Conservation (phyloP, 2,329 filamentous ascomycete species). For the Paraconiothyrium brasiliense region DNA sequence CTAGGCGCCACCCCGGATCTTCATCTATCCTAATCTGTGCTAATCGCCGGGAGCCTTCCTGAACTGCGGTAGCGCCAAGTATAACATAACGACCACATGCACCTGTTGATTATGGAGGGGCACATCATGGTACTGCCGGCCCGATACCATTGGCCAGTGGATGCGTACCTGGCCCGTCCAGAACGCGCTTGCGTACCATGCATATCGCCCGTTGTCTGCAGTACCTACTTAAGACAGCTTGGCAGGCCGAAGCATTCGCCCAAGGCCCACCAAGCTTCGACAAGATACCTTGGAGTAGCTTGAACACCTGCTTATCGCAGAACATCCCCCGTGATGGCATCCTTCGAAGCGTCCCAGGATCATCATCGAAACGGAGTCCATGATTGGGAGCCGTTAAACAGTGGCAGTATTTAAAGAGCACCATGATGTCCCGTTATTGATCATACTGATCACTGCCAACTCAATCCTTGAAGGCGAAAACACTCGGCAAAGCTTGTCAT, state of each 20-base stretch:
- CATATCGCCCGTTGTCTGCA: constrained; percentile 6
- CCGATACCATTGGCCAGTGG: constrained; percentile 2
- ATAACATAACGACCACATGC: constrained; percentile 1
- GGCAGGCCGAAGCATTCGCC: constrained; percentile 22
- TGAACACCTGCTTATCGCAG: constrained; percentile 23
- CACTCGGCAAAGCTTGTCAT: constrained; percentile 8
- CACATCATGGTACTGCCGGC: not conserved
- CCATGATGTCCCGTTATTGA: not conserved
- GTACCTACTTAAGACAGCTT: constrained; percentile 21
- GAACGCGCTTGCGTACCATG: not conserved
- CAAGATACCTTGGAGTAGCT: constrained; percentile 17
- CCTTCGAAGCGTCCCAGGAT: not conserved
- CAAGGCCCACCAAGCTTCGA: constrained; percentile 20
- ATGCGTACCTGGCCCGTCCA: constrained; percentile 3
- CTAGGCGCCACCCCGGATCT: constrained; percentile 1
- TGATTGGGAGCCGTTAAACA: not conserved
- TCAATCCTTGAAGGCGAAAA: not conserved
- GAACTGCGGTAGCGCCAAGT: constrained; percentile 11
- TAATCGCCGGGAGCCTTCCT: constrained; percentile 21
- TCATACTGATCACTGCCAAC: constrained; percentile 4
- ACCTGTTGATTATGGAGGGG: not conserved
- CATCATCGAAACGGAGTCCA: not conserved
- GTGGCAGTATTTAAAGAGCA: constrained; percentile 13
- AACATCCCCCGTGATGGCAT: constrained; percentile 14
- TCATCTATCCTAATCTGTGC: constrained; percentile 13